Evolutionary conservation across 306 rosid species (phyloP).

Genomic region (Dryas octopetala): DNA sequence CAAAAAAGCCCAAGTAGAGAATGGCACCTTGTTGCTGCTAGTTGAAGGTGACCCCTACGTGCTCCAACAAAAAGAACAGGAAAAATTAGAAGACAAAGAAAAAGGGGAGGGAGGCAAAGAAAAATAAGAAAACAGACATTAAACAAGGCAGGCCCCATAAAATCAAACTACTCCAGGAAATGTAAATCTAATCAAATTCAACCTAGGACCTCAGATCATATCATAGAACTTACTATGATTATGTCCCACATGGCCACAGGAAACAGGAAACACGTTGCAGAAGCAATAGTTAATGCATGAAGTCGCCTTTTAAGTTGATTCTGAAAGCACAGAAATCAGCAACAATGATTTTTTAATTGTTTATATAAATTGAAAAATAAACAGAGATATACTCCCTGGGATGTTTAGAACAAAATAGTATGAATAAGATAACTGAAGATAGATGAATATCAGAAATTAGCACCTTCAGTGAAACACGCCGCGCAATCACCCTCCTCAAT

Average conservation of each 20-base stretch:
- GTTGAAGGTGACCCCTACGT: conserved; percentile 81
- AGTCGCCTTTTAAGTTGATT: conserved; percentile 96
- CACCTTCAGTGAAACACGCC: conserved; percentile 96
- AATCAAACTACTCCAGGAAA: conserved; percentile 20
- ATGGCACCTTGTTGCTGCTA: conserved; percentile 60
- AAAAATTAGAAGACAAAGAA: conserved; percentile 5
- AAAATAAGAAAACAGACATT: conserved; percentile 1
- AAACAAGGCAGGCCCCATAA: neutral
- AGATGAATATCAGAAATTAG: conserved; percentile 7
- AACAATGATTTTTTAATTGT: conserved; percentile 21
- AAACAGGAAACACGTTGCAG: conserved; percentile 95
- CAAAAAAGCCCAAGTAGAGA: conserved; percentile 89
- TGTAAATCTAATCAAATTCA: conserved; percentile 15
- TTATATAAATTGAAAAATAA: conserved; percentile 15
- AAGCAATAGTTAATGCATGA: conserved; percentile 87
- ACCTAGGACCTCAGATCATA: conserved; percentile 3
- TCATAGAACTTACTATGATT: conserved; percentile 68
- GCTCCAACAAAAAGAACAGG: conserved; percentile 17
- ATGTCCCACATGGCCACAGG: conserved; percentile 97
- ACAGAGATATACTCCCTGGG: conserved; percentile 12
- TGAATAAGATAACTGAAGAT: conserved; percentile 11
- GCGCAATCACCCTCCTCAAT: conserved; percentile 88
- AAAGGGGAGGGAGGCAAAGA: neutral
- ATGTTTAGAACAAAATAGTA: conserved; percentile 22
- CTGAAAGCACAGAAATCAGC: conserved; percentile 50